A percentile compares a stretch with the other conserved stretches of the same genome.
Evolutionary conservation across 2,329 filamentous ascomycete species (phyloP).

Genomic region (Aspergillus melleus): DNA sequence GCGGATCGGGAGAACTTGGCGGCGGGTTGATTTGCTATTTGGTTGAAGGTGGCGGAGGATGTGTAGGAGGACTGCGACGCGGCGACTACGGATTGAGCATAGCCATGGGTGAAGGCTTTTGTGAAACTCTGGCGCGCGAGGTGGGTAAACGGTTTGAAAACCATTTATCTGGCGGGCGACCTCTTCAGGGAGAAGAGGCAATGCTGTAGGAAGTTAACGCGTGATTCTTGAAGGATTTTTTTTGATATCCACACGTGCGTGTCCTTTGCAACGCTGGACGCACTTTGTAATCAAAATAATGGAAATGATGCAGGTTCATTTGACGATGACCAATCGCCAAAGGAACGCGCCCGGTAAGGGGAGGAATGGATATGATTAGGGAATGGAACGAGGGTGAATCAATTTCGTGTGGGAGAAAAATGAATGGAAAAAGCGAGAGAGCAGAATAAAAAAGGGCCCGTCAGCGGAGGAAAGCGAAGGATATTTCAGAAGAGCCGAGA

Average conservation of each 20-base stretch:
- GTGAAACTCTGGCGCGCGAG: constrained; percentile 97
- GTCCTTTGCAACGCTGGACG: constrained; percentile 29
- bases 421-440: constrained; percentile 1
- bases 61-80: constrained; percentile 84
- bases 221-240: background rate
- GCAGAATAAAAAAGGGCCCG: background rate
- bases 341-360: constrained; percentile 68
- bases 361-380: background rate
- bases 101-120: constrained; percentile 96
- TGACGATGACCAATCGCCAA: constrained; percentile 87
- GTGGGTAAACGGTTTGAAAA: constrained; percentile 67
- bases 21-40: constrained; percentile 52
- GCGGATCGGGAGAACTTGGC: constrained; percentile 56
- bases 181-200: constrained; percentile 65
- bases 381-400: background rate
- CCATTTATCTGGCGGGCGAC: constrained; percentile 80
- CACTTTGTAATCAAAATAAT: constrained; percentile 64
- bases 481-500: constrained; percentile 19
- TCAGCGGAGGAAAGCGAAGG: constrained; percentile 11
- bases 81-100: constrained; percentile 95
- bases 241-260: background rate
- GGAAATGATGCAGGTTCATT: constrained; percentile 92
- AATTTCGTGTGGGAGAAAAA: constrained; percentile 4
- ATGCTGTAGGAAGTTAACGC: constrained; percentile 37
- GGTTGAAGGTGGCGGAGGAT: constrained; percentile 60